Base-by-base conservation (phyloP, 768 basidiomycete genomes). In the Mycena amicta region DNA sequence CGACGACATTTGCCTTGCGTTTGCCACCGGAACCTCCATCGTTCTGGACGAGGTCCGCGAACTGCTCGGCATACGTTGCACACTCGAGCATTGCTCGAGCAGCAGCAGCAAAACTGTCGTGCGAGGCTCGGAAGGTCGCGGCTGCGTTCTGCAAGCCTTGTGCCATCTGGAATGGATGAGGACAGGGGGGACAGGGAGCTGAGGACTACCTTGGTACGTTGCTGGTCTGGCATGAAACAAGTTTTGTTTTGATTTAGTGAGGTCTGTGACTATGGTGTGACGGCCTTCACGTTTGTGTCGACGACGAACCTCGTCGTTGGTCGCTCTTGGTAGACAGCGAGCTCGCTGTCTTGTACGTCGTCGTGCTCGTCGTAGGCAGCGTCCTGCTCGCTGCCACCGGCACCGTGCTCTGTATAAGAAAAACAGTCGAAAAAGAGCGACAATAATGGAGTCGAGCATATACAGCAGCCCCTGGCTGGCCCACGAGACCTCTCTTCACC, bases 11-110 rank as follows among this genome's bases (percentile, higher is more conserved):
- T 25, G 76, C 74, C 67, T 85, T 88, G 68, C 85, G 83, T 71
- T 90, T 90, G 60, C 76, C 80, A 60, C 73, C 72, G 50, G 66
- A 53, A 13, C 62, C 47, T 16, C 56, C 59, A 43, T 70, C 71
- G 47, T 69, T 62, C 56, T 77, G 75, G 40, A 75, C 71, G 50
- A 86, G 73, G 29, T 75, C 78, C 11, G 84, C 80, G 66, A 87
- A 88, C 27, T 78, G 71, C 40, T 91, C 89, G 16, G 85, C 84
- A 41, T 85, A 68, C 50, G 75, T 75, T 3, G 87, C 86, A 52
- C 83, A 85, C 57, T 82, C 79, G 59, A 85, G 83, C 83, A 92
- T 80, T 33, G 82, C 73, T 49, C 82, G 80, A 37, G 89, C 87
- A 56, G 89, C 82, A 23, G 76, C 74, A 60, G 68, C 71, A 62